Percentiles rank a stretch among this genome's conserved stretches.
These are phyloP conservation scores for Nemania abortiva DNA, from an alignment of 2,329 filamentous ascomycete species.

Conservation along the genomic window DNA sequence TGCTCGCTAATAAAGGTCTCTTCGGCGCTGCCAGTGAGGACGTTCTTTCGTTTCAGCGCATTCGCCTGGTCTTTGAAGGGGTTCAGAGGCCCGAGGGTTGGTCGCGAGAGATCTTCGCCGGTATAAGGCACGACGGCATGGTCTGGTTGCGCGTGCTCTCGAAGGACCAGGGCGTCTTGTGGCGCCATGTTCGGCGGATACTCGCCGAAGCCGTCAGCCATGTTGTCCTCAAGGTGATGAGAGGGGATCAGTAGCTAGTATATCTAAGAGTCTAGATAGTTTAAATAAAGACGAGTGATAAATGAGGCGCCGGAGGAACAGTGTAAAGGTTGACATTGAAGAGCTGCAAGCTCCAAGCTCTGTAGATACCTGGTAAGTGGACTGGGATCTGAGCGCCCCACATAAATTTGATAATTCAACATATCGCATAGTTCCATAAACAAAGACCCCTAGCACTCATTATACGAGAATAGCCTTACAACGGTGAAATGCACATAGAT, in stretches of 20 bases:
- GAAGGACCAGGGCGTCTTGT: constrained; percentile 71
- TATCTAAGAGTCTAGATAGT: no score
- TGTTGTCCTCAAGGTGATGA: constrained; percentile 50
- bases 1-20: constrained; percentile 92
- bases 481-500: no score
- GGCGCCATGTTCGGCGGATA: constrained; percentile 76
- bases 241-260: no score
- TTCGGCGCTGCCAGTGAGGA: constrained; percentile 86
- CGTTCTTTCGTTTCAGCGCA: constrained; percentile 79
- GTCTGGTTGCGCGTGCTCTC: constrained; percentile 66
- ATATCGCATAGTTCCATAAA: background rate
- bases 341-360: background rate
- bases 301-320: no score
- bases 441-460: no score
- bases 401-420: background rate
- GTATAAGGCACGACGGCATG: constrained; percentile 74
- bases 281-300: no score
- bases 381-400: no score
- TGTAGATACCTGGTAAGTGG: background rate
- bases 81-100: constrained; percentile 76
- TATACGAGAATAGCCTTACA: no score
- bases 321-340: no score
- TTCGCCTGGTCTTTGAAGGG: constrained; percentile 76
- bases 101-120: constrained; percentile 77
- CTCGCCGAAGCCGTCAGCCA: constrained; percentile 69